Conservation (phyloP, 2,329 filamentous ascomycete species). For the Xylariaceae sp. region DNA sequence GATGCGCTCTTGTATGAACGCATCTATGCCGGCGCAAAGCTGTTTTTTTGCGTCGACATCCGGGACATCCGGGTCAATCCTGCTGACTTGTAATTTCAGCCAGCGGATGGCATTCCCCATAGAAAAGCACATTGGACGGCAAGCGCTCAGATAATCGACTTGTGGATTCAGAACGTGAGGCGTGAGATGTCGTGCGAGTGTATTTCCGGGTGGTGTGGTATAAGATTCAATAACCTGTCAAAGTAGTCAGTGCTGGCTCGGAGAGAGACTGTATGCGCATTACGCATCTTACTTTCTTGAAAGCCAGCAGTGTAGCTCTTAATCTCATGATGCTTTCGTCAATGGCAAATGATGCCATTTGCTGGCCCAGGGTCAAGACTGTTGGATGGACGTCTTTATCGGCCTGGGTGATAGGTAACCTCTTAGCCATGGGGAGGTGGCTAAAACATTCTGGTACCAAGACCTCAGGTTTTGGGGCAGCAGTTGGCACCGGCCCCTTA, state of each 20-base stretch:
- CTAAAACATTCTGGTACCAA: constrained; percentile 71
- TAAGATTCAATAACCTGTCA: constrained; percentile 84
- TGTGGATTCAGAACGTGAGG: constrained; percentile 89
- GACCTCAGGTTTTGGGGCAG: constrained; percentile 55
- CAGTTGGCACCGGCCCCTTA: constrained; percentile 36
- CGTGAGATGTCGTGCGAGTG: constrained; percentile 84
- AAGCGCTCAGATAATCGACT: constrained; percentile 90
- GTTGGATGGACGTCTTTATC: constrained; percentile 80
- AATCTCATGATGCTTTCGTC: constrained; percentile 86
- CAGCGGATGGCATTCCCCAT: constrained; percentile 97
- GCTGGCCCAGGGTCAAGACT: constrained; percentile 78
- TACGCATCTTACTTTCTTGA: constrained; percentile 65
- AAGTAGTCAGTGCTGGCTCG: constrained; percentile 3
- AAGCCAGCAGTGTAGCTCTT: constrained; percentile 80
- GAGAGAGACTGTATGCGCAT: background rate
- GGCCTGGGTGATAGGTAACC: constrained; percentile 53
- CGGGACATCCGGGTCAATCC: constrained; percentile 79
- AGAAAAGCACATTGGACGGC: constrained; percentile 90
- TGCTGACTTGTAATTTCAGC: constrained; percentile 87
- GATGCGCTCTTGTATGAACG: constrained; percentile 86
- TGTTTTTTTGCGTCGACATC: constrained; percentile 77
- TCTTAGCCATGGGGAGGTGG: constrained; percentile 68
- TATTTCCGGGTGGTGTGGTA: constrained; percentile 77
- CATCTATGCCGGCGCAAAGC: constrained; percentile 77
- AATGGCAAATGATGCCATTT: constrained; percentile 84